phyloP scores from a whole-genome alignment of 1,284 basidiomycete genomes.

The Irpex sp. region DNA sequence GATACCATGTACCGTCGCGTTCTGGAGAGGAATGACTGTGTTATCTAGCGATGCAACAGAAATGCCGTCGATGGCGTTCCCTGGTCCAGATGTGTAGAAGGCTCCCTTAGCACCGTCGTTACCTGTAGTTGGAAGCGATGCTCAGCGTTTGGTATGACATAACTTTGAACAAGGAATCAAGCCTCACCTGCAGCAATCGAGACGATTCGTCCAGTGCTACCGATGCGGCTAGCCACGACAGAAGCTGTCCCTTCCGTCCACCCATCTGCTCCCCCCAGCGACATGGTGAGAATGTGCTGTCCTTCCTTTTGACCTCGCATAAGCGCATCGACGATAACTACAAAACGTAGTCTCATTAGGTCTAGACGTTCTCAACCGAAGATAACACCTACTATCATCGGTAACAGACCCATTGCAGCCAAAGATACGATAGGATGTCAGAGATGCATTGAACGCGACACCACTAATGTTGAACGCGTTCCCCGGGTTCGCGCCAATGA shows the following conservation, averaged over 20 bases:
- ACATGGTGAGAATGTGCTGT: constrained; percentile 61
- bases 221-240: constrained; percentile 53
- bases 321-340: constrained; percentile 48
- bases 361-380: neutral
- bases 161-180: neutral
- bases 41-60: constrained; percentile 48
- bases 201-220: constrained; percentile 46
- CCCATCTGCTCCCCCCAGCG: constrained; percentile 54
- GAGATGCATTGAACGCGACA: constrained; percentile 43
- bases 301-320: constrained; percentile 44
- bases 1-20: constrained; percentile 36
- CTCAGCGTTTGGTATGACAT: neutral
- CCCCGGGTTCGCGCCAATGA: constrained; percentile 55
- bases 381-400: constrained; percentile 38
- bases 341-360: neutral
- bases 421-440: constrained; percentile 47
- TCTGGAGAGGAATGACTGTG: constrained; percentile 37
- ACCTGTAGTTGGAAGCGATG: constrained; percentile 8
- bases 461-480: constrained; percentile 55
- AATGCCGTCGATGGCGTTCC: constrained; percentile 45
- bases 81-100: constrained; percentile 46
- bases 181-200: constrained; percentile 43
- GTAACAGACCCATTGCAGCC: constrained; percentile 42
- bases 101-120: constrained; percentile 41
- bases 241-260: constrained; percentile 53